Conservation (phyloP, 2,329 filamentous ascomycete species). For the Phaeophleospora eucalypticola region DNA sequence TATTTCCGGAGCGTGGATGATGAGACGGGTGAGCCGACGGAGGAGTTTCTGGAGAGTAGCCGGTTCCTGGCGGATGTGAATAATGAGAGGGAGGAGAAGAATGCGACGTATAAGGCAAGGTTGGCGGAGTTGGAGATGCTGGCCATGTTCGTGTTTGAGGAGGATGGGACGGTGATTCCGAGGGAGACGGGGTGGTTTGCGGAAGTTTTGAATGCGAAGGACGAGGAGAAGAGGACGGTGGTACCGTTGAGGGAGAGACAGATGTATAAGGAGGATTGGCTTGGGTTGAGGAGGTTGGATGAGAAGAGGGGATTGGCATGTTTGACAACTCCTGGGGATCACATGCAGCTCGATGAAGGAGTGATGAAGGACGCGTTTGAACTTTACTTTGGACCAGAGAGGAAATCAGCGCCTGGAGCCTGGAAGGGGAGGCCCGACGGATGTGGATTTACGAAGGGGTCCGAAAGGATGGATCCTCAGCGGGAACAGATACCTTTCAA, state of each 20-base stretch:
- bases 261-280: slow-evolving; percentile 88
- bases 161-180: slow-evolving; percentile 81
- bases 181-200: slow-evolving; percentile 90
- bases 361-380: slow-evolving; percentile 62
- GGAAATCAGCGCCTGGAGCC: background rate
- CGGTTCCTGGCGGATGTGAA: slow-evolving; percentile 95
- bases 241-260: slow-evolving; percentile 64
- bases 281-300: slow-evolving; percentile 77
- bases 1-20: slow-evolving; percentile 73
- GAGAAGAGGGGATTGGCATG: slow-evolving; percentile 75
- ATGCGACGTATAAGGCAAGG: slow-evolving; percentile 66
- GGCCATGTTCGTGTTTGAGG: slow-evolving; percentile 83
- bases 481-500: background rate
- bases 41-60: slow-evolving; percentile 70
- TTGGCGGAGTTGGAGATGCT: slow-evolving; percentile 64
- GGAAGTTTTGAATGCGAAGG: slow-evolving; percentile 72
- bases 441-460: background rate
- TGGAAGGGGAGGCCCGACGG: background rate
- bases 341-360: slow-evolving; percentile 74
- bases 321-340: slow-evolving; percentile 65
- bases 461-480: too few species aligned
- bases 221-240: slow-evolving; percentile 57
- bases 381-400: slow-evolving; percentile 58
- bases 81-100: slow-evolving; percentile 73
- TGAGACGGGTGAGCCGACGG: slow-evolving; percentile 51